Evolutionary conservation across 495 filamentous ascomycete genomes (phyloP), one percentile per base, ranked within the genome.

Genomic region (Cercophora scortea): DNA sequence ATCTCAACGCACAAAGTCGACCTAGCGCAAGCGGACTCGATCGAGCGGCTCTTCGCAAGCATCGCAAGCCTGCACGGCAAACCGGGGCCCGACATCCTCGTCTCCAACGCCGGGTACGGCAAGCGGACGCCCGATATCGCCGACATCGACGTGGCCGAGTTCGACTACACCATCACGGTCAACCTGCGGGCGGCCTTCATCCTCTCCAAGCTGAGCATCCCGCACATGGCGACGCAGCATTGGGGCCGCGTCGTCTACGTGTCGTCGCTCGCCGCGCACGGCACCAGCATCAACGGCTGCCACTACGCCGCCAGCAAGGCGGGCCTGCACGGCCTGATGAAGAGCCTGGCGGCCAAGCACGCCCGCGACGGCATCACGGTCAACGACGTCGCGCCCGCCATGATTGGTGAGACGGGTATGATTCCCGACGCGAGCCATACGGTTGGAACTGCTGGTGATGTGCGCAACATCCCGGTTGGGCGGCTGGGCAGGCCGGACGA

Each of bases 351-450:
- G 10, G 76, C 69, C n/a, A 77, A 79, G 47, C 72, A 85, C 25
- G 82, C 80, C 8, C 70, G 75, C 55, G 71, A 73, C 52, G 82
- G 83, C 33, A 85, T 90, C 56, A 88, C 84, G 18, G 81, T 87
- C 39, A 89, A 90, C 49, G 85, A 85, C 60, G 82, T 90, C 3
- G 83, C 85, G 12, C 86, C 86, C 0, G 85, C 84, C 9, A 82
- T 89, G 80, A 88, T 89, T 53, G 81, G 82, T 9, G 79, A 82
- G 6, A 87, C 82, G 13, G 76, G 79, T 0, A 83, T 86, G 81
- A 75, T 85, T 47, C 82, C 83, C 3, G 78, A 79, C 39, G 73
- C 70, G 11, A 72, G 79, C 49, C 68, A 71, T 16, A 75, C 79
- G 9, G 58, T 70, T 50, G 66, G 65, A 6, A 64, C 69, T 33